Conservation (phyloP, 108 stramenopile genomes). For the Nitzschia sp. region DNA sequence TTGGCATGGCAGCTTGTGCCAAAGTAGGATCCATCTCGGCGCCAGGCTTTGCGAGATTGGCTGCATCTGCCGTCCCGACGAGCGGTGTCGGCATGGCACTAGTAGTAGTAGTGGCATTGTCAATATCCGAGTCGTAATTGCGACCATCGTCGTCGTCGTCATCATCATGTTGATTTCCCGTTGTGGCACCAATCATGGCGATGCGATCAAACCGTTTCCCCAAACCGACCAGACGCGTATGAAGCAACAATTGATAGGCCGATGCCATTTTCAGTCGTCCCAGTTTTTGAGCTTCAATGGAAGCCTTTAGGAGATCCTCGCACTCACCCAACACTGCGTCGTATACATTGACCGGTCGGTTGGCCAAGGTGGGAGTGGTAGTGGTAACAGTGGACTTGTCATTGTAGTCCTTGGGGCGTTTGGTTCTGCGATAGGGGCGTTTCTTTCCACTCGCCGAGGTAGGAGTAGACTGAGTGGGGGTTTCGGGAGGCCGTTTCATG, state of each 20-base stretch:
- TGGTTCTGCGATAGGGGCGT: slow-evolving; percentile 48
- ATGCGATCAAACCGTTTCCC: slow-evolving; percentile 77
- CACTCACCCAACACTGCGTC: slow-evolving; percentile 76
- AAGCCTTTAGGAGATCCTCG: slow-evolving; percentile 70
- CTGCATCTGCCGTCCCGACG: neutral
- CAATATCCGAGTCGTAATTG: slow-evolving; percentile 9
- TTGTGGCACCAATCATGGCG: neutral
- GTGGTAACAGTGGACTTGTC: slow-evolving; percentile 53
- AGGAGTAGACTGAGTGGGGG: too few relatives aligned
- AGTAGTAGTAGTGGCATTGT: neutral
- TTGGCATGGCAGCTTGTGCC: neutral
- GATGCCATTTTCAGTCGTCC: slow-evolving; percentile 75
- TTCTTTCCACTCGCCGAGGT: slow-evolving; percentile 11
- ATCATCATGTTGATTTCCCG: neutral
- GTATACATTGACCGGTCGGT: slow-evolving; percentile 47
- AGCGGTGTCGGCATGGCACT: neutral
- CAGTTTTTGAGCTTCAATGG: slow-evolving; percentile 67
- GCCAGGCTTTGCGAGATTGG: neutral
- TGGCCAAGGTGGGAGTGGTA: slow-evolving; percentile 31
- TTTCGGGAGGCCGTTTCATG: neutral
- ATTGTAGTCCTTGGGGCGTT: slow-evolving; percentile 40
- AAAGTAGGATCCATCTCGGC: too few relatives aligned
- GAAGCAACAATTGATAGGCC: slow-evolving; percentile 68
- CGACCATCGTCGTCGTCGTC: slow-evolving; percentile 18
- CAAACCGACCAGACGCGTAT: slow-evolving; percentile 76